Conservation (phyloP, 2,329 filamentous ascomycete genomes). For the Verticillium nonalfalfae region DNA sequence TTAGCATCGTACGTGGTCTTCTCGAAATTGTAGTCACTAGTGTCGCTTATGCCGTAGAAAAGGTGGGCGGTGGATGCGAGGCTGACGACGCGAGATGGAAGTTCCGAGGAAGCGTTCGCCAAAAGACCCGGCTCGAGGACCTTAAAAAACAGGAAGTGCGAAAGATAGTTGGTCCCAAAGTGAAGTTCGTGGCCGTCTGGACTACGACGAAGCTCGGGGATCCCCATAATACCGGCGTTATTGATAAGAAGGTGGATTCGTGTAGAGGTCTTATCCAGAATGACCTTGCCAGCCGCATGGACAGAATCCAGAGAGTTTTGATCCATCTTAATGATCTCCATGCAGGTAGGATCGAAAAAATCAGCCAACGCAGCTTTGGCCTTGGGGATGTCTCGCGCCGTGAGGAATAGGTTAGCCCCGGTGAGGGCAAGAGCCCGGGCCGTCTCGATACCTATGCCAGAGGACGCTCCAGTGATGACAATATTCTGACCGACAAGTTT, state of each 20-base stretch:
- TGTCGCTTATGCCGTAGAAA: slow-evolving; percentile 14
- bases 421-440: slow-evolving; percentile 34
- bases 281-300: slow-evolving; percentile 25
- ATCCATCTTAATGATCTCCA: slow-evolving; percentile 27
- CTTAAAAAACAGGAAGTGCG: slow-evolving; percentile 39
- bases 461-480: slow-evolving; percentile 36
- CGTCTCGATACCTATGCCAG: slow-evolving; percentile 38
- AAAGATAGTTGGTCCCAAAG: slow-evolving; percentile 37
- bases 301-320: slow-evolving; percentile 30
- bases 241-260: slow-evolving; percentile 30
- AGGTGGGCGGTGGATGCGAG: slow-evolving; percentile 26
- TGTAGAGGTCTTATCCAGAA: slow-evolving; percentile 22
- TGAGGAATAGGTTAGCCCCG: slow-evolving; percentile 16
- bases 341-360: slow-evolving; percentile 8
- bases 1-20: slow-evolving; percentile 21
- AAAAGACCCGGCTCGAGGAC: slow-evolving; percentile 35
- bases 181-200: slow-evolving; percentile 35
- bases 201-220: slow-evolving; percentile 7
- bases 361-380: slow-evolving; percentile 15
- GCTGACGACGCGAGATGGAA: slow-evolving; percentile 35
- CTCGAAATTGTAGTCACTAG: slow-evolving; percentile 21
- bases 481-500: slow-evolving; percentile 28
- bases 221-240: slow-evolving; percentile 11
- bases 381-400: slow-evolving; percentile 17
- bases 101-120: slow-evolving; percentile 21